Evolutionary conservation across 2,329 filamentous ascomycete species (phyloP), one percentile per base, ranked within the genome.

Genomic region (Colletotrichum sp.): DNA sequence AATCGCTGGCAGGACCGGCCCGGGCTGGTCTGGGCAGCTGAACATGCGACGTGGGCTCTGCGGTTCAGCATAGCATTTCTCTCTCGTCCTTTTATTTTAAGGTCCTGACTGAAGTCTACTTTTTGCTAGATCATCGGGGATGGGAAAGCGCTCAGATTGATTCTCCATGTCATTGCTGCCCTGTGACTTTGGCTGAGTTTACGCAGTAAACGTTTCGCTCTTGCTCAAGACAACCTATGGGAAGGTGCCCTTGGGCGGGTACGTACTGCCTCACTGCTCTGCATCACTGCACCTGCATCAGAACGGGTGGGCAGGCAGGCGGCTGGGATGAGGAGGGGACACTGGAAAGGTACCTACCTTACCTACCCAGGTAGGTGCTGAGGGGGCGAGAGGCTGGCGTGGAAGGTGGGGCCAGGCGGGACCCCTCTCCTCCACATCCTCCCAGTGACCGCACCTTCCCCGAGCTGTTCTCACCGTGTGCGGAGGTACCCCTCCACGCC

Each of bases 1-100:
- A 66, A 55, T 74, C 48, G 72, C 72, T 71, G 26, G 61, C 28
- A 66, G 59, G 63, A 73, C 73, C 73, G 64, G 69, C 52, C 73
- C 63, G 64, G 72, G 24, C 21, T 70, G 55, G 34, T 60, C 68
- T 70, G 67, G 55, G 65, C 65, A 61, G 28, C 12, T 21, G 59
- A 63, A 52, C n/a, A 52, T 52, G 43, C 43, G 43, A 52, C 43
- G 3, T 13, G 39, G 39, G 39, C 39, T 48, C 18, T 48, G 36
- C 16, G 36, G 16, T 39, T 43, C 36, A 9, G 2, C 16, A 8
- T 8, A 43, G 36, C 39, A 52, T 21, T 52, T 52, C n/a, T 52
- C 43, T 21, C 10, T 13, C 10, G 6, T 48, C 39, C 39, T 43
- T n/a, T 48, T 12, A 7, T 7, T 21, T 43, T 52, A 52, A 52